These are phyloP conservation scores for Plasmodium coatneyi DNA, from an alignment of 169 alveolate genomes.

Conservation along the genomic window DNA sequence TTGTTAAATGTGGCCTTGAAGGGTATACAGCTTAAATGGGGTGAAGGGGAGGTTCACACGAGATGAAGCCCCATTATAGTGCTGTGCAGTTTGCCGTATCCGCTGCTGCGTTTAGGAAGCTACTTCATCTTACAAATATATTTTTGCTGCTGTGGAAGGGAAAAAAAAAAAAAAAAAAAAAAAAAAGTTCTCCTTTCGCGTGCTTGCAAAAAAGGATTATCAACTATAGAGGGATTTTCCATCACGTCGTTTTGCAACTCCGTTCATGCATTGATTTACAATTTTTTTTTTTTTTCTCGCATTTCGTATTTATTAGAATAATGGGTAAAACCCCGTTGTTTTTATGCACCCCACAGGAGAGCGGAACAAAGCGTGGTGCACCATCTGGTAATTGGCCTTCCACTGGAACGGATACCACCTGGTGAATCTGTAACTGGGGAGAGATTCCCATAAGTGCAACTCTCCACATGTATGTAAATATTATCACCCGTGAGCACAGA, in stretches of 20 bases:
- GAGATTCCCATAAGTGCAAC: background rate
- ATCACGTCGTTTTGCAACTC: background rate
- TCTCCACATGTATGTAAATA: background rate
- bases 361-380: background rate
- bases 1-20: background rate
- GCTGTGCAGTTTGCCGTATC: background rate
- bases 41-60: background rate
- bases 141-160: background rate
- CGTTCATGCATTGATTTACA: background rate
- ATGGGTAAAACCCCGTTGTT: background rate
- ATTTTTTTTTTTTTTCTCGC: too few relatives aligned
- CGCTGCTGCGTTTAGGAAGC: background rate
- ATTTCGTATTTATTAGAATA: background rate
- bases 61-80: background rate
- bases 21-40: background rate
- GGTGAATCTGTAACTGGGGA: background rate
- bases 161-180: too few relatives aligned
- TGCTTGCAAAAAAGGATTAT: background rate
- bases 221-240: background rate
- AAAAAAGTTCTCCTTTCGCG: background rate
- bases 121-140: too few relatives aligned
- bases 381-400: background rate
- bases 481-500: background rate
- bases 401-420: background rate
- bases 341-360: background rate